These are phyloP conservation scores for Cercospora zeae-maydis DNA, from an alignment of 2,329 filamentous ascomycete genomes.

Conservation along the genomic window DNA sequence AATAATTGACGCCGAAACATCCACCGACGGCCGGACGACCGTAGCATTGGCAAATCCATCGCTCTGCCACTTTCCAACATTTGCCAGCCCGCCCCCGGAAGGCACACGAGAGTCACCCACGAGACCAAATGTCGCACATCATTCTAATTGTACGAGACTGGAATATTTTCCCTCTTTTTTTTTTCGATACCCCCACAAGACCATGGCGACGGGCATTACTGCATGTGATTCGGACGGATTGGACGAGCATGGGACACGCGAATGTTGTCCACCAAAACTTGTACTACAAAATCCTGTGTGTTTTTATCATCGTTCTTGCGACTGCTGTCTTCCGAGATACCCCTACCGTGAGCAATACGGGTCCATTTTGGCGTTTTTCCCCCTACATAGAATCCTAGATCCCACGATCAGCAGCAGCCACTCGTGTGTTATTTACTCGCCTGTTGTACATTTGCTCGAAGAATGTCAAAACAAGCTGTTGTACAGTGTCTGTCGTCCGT, in stretches of 20 bases:
- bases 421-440: background rate
- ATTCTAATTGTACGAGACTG: conserved; percentile 8
- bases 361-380: background rate
- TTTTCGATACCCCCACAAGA: conserved; percentile 8
- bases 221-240: conserved; percentile 2
- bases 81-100: background rate
- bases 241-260: background rate
- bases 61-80: background rate
- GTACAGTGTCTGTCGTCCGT: background rate
- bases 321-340: conserved; percentile 1
- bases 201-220: conserved; percentile 11
- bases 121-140: background rate
- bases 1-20: background rate
- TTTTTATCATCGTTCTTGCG: background rate
- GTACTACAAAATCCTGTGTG: background rate
- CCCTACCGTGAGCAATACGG: background rate
- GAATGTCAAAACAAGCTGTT: background rate
- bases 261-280: background rate
- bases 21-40: background rate
- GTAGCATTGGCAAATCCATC: conserved; percentile 5
- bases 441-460: background rate
- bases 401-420: background rate
- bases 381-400: background rate
- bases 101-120: background rate
- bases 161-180: background rate